Evolutionary conservation across 208 protist genomes (phyloP), one percentile per base, ranked within the genome.

Genomic region (Crithidia brevicula): DNA sequence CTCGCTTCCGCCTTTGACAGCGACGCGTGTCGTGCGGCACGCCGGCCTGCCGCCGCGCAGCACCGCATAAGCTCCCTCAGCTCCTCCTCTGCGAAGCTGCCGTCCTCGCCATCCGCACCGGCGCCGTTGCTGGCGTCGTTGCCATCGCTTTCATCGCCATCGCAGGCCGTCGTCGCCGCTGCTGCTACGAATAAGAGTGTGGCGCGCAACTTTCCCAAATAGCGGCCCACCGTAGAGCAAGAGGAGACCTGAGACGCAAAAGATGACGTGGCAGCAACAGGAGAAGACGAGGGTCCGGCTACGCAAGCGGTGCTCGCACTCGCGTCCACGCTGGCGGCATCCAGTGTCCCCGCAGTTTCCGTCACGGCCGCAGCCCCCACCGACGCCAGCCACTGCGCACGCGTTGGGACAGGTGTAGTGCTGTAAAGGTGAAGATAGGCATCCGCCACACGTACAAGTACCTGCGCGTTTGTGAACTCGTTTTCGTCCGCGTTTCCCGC

Each of bases 371-470:
- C 40, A 25, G 22, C 3, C 23, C n/a, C 50, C 34, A 81, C 22
- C 45, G 64, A 62, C 0, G 36, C 43, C 7, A 34, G 25, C 83
- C 86, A 92, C 58, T 72, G 73, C 16, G 10, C 57, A 13, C 52
- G 67, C 5, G 81, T 86, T 1, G 81, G 86, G 23, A 87, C 71
- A 31, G 86, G 86, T 10, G 86, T 86, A 4, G 62, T 34, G 13
- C 52, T 52, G 62, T 82, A 92, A 22, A 92, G 73, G 28, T 53
- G 46, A 13, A 77, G 6, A 72, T 86, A 92, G 3, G 76, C 38
- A 10, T 63, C 23, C 4, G 65, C 43, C 45, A 86, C 57, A 0
- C 42, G 25, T n/a, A 50, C 38, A 16, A 86, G 67, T 40, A 59
- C 33, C 38, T 69, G 34, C 5, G 67, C 67, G 51, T 80, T 67